Percentiles rank a stretch among this genome's conserved stretches.
phyloP scores from a whole-genome alignment of 129 eudicot species.

The Gnaphalium uliginosum region DNA sequence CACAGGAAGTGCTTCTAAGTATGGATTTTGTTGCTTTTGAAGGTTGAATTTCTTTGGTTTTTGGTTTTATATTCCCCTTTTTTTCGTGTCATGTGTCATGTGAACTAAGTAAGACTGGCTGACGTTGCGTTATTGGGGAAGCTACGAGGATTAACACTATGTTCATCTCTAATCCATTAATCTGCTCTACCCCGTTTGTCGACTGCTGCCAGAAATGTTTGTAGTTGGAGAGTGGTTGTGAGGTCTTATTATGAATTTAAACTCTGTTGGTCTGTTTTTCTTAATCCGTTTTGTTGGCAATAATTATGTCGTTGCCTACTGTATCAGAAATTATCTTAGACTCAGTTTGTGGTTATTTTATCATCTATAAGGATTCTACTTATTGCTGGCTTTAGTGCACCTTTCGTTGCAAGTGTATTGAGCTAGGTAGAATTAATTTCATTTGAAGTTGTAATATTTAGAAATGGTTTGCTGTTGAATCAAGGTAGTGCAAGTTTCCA shows the following conservation, averaged over 20 bases:
- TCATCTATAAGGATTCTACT: constrained; percentile 36
- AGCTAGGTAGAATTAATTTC: too few relatives aligned
- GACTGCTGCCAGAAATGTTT: constrained; percentile 43
- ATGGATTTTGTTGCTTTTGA: constrained; percentile 37
- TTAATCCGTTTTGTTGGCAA: constrained; percentile 36
- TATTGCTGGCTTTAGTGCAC: constrained; percentile 27
- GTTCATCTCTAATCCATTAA: constrained; percentile 26
- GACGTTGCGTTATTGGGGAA: constrained; percentile 36
- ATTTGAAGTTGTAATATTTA: not conserved
- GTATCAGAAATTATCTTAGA: constrained; percentile 50
- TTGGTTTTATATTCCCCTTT: constrained; percentile 37
- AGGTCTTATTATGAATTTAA: constrained; percentile 40
- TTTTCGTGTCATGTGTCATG: constrained; percentile 49
- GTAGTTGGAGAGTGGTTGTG: constrained; percentile 64
- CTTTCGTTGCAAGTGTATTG: not conserved
- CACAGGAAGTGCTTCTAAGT: constrained; percentile 87
- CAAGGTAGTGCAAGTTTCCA: not conserved
- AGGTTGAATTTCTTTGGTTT: constrained; percentile 57
- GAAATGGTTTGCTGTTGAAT: not conserved
- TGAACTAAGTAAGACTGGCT: constrained; percentile 40
- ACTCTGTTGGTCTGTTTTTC: constrained; percentile 20
- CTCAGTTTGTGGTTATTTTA: constrained; percentile 46
- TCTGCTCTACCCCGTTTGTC: constrained; percentile 28
- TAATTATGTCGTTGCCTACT: constrained; percentile 51
- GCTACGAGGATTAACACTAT: constrained; percentile 34